A percentile compares a stretch with the other conserved stretches of the same genome.
Conservation (phyloP, 805 yeast genomes). For the Nakazawaea populi region DNA sequence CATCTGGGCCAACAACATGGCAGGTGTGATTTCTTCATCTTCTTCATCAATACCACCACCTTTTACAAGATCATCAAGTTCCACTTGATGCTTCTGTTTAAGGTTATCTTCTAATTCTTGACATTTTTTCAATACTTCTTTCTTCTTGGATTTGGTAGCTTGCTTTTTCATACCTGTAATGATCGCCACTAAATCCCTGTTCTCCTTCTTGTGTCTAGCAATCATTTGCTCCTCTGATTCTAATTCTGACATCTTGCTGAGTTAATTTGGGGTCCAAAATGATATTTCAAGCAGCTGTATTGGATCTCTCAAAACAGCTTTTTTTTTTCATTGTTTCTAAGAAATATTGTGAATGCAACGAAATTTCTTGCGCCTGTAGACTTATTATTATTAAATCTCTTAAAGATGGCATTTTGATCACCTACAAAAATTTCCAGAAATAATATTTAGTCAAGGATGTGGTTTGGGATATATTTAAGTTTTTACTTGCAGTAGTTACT, state of each 20-base stretch:
- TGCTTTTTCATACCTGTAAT: constrained; percentile 77
- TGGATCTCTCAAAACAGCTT: too few species aligned
- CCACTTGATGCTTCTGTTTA: constrained; percentile 47
- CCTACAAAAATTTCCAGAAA: too few species aligned
- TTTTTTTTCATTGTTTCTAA: too few species aligned
- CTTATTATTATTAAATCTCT: too few species aligned
- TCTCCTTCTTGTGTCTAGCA: constrained; percentile 64
- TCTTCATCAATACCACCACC: constrained; percentile 13
- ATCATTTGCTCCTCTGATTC: constrained; percentile 44
- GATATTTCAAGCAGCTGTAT: too few species aligned
- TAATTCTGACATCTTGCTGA: background rate
- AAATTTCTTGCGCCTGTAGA: too few species aligned
- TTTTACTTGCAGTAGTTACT: too few species aligned
- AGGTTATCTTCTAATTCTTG: constrained; percentile 52
- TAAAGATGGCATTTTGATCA: too few species aligned
- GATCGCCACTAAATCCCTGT: constrained; percentile 56
- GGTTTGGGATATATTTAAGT: too few species aligned
- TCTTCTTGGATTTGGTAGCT: constrained; percentile 74
- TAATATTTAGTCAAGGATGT: too few species aligned
- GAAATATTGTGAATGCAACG: too few species aligned
- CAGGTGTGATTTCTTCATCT: constrained; percentile 59
- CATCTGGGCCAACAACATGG: constrained; percentile 55
- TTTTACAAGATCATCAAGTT: constrained; percentile 24
- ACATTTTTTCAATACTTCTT: constrained; percentile 57
- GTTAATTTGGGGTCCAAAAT: too few species aligned